Evolutionary conservation across 306 rosid genomes (phyloP).

Genomic region (Quillaja saponaria): DNA sequence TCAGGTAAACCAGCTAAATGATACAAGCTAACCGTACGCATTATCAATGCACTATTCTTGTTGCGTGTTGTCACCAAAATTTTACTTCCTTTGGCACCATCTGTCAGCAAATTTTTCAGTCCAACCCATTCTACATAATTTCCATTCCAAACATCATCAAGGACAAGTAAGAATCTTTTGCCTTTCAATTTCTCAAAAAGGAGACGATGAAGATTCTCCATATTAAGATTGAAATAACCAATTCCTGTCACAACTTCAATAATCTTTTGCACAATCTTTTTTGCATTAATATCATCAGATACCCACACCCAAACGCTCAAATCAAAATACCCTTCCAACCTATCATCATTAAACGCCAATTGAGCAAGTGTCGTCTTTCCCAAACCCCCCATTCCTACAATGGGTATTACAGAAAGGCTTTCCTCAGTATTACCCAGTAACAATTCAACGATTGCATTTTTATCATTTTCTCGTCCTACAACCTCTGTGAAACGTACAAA

Average conservation of each 20-base stretch:
- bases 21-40: background rate
- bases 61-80: conserved; percentile 1
- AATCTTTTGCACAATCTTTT: conserved; percentile 1
- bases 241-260: background rate
- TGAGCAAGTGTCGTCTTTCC: conserved; percentile 34
- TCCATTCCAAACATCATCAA: conserved; percentile 32
- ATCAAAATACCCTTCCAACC: conserved; percentile 5
- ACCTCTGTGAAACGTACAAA: background rate
- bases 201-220: background rate
- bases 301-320: conserved; percentile 22
- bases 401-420: background rate
- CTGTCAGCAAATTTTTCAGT: background rate
- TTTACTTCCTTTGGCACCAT: background rate
- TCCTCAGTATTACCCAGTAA: background rate
- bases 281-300: conserved; percentile 15
- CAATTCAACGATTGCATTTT: background rate
- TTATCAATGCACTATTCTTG: background rate
- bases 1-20: conserved; percentile 12
- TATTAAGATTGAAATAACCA: background rate
- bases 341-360: background rate
- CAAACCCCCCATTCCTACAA: conserved; percentile 31
- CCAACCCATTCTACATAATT: conserved; percentile 16
- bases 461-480: background rate
- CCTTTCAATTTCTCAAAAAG: background rate
- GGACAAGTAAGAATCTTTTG: conserved; percentile 21